Base-by-base conservation (phyloP, 306 rosid species). In the Vigna radiata region DNA sequence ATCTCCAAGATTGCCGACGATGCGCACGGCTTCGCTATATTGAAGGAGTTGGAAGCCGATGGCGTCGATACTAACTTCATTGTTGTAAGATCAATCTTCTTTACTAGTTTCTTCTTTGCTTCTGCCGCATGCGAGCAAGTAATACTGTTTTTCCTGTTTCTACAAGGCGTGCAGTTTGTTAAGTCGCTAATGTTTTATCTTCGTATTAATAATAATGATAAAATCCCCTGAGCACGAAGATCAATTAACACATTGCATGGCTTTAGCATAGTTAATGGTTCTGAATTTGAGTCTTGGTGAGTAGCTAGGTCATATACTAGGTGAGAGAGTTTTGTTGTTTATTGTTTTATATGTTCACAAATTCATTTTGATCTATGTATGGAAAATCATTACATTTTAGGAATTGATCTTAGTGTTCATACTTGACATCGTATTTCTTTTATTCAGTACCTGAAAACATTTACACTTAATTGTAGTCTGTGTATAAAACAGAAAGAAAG, bases 1-100 rank as follows among this genome's bases (percentile, higher is more conserved):
- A 89, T 92, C 86, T 88, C 98, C 60, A 95, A 90, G 96, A 84
- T 92, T 71, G 90, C 89, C 2, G 86, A 88, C 83, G 98, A 94
- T 81, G 53, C 94, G 2, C 95, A 87, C 77, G 98, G 98, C 75
- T 84, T 43, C 71, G 66, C 70, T 31, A 87, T 92, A 70, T 52
- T 94, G 73, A 85, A 87, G 52, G 97, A 87, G 90, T 91, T 94
- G n/a, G 79, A 88, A 75, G 82, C 86, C 19, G 98, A 94, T 6
- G 96, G 92, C 3, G 80, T 94, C 4, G 97, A 92, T 86, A 92
- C 97, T 73, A 84, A 91, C 37, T 86, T 66, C 68, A 43, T 90
- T 15, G 91, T 78, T 54, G 98, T 91, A 74, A 88, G 83, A 16
- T 60, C 14, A 14, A 2, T 19, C 0, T 8, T 16, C 2, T 7